Conservation (phyloP, 257 asterid genomes). For the Solanum sejunctum region DNA sequence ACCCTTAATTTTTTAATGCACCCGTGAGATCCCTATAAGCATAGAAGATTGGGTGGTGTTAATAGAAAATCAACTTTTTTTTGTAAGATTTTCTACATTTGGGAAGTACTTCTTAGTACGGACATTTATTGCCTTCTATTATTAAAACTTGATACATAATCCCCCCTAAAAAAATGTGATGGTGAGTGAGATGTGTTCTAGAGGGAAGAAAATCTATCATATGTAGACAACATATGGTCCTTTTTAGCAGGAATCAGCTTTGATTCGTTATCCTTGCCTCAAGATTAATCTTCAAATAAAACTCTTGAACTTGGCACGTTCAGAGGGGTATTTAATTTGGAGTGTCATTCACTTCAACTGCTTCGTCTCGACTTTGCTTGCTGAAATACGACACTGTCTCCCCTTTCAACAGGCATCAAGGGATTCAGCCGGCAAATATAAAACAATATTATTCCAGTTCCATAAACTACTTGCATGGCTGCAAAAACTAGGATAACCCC, state of each 20-base stretch:
- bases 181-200: background rate
- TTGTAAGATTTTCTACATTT: background rate
- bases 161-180: background rate
- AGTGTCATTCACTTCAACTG: background rate
- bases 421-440: background rate
- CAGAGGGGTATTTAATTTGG: background rate
- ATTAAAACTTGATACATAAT: background rate
- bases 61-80: background rate
- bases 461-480: background rate
- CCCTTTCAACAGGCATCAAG: background rate
- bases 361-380: conserved; percentile 15
- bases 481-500: background rate
- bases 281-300: background rate
- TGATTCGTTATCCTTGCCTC: background rate
- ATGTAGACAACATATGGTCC: background rate
- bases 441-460: background rate
- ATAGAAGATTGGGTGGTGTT: background rate
- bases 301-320: conserved; percentile 4
- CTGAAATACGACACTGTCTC: background rate
- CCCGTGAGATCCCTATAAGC: background rate
- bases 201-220: background rate
- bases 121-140: background rate
- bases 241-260: background rate
- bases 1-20: background rate
- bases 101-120: background rate